phyloP scores from a whole-genome alignment of 768 basidiomycete genomes.

The Tulasnella calospora region DNA sequence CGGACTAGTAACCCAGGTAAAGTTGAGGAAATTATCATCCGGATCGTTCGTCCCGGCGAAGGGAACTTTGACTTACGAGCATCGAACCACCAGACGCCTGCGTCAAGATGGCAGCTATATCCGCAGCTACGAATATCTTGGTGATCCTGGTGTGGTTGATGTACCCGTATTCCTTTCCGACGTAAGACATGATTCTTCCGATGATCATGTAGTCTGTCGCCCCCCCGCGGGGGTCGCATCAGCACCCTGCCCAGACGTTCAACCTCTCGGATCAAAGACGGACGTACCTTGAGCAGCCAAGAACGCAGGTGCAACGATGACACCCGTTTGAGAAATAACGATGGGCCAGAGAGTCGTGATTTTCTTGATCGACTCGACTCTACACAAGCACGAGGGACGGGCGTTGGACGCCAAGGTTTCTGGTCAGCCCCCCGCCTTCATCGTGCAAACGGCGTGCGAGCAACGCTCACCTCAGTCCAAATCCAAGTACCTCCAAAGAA shows the following conservation, averaged over 20 bases:
- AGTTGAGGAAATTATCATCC: too few species aligned
- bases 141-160: slow-evolving; percentile 25
- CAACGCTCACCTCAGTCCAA: background rate
- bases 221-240: background rate
- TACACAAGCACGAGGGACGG: background rate
- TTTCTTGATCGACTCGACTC: slow-evolving; percentile 14
- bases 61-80: background rate
- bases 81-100: slow-evolving; percentile 25
- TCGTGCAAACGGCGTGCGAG: background rate
- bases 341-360: slow-evolving; percentile 13
- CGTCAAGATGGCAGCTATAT: slow-evolving; percentile 25
- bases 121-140: slow-evolving; percentile 26
- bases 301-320: slow-evolving; percentile 2
- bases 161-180: slow-evolving; percentile 17
- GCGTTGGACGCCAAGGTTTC: background rate
- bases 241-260: slow-evolving; percentile 21
- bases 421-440: background rate
- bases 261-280: slow-evolving; percentile 7
- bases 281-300: slow-evolving; percentile 14
- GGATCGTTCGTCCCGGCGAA: background rate
- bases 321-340: background rate
- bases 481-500: slow-evolving; percentile 6
- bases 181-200: slow-evolving; percentile 26
- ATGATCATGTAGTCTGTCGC: slow-evolving; percentile 26
- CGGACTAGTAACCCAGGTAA: background rate